Evolutionary conservation across 164 flowering plant genomes (phyloP), one percentile per base, ranked within the genome.

Genomic region (Vitis rotundifolia): DNA sequence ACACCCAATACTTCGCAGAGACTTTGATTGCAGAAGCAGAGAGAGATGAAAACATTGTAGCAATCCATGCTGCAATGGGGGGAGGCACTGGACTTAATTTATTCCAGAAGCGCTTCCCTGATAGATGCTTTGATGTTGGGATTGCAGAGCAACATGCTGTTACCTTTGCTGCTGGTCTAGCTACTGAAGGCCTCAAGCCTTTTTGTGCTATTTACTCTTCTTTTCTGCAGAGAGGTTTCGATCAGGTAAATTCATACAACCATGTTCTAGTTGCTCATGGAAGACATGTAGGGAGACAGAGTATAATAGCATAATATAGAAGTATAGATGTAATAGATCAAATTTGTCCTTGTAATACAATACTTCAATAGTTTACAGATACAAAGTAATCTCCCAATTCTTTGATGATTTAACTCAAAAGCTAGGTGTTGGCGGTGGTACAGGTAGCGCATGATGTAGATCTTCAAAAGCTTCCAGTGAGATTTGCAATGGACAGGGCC

Each of bases 121-220:
- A 66, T n/a, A 64, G 84, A 37, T 83, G 86, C 51, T 85, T 85
- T 8, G 88, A 85, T 57, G 86, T 83, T 15, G 86, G 88, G n/a
- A 85, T 85, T 2, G 88, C 88, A 5, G 88, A 85, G 64, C 88
- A 85, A 61, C 88, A 85, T 78, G 88, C 88, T n/a, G 85, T 85
- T 0, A 85, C 88, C 15, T 85, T 85, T 58, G 86, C 88, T 14
- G 88, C 88, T 48, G 88, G 89, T 18, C 69, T 85, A n/a, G 86
- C 85, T 28, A 55, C 79, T 26, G 87, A 83, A 72, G 88, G 88
- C 10, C 77, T 85, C 37, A 85, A 85, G 70, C 88, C 88, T 11
- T 85, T 83, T 22, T 81, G 85, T 73, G 79, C 86, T 1, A 85
- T 85, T 26, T 83, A 83, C 70, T 85, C 89, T 19, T 76, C 85